Evolutionary conservation across 306 rosid species (phyloP).

Genomic region (Malus sylvestris): DNA sequence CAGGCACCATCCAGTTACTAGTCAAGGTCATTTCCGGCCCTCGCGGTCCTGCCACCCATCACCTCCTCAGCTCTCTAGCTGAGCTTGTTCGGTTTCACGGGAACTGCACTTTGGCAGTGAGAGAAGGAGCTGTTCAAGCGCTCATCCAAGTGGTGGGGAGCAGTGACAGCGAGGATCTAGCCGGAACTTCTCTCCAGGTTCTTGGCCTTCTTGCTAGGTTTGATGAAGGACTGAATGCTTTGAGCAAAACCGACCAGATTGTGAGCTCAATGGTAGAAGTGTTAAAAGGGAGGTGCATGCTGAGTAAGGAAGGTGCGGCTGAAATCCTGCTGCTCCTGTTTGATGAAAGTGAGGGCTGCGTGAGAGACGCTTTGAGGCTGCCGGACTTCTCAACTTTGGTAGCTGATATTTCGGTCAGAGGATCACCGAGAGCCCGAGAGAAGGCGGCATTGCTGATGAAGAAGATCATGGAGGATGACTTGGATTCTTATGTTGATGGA

Average conservation of each 20-base stretch:
- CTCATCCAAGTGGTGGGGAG: slow-evolving; percentile 39
- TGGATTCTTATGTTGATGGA: slow-evolving; percentile 22
- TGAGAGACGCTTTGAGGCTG: slow-evolving; percentile 44
- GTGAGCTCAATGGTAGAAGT: slow-evolving; percentile 42
- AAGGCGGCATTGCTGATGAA: slow-evolving; percentile 58
- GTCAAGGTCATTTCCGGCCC: slow-evolving; percentile 35
- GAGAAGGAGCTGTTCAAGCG: slow-evolving; percentile 44
- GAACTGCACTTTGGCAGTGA: slow-evolving; percentile 69
- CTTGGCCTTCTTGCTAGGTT: slow-evolving; percentile 62
- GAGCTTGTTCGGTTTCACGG: slow-evolving; percentile 82
- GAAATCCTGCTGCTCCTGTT: slow-evolving; percentile 67
- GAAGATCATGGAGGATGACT: slow-evolving; percentile 38
- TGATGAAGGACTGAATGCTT: slow-evolving; percentile 57
- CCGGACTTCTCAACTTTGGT: slow-evolving; percentile 41
- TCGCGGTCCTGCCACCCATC: slow-evolving; percentile 30
- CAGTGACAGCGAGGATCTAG: slow-evolving; percentile 35
- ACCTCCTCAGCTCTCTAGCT: slow-evolving; percentile 53
- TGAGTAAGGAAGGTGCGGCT: slow-evolving; percentile 73
- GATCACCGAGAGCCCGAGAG: slow-evolving; percentile 54
- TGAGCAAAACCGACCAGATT: slow-evolving; percentile 38
- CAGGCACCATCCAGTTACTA: slow-evolving; percentile 59
- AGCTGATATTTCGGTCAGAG: slow-evolving; percentile 74
- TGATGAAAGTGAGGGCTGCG: slow-evolving; percentile 52
- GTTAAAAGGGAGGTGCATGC: slow-evolving; percentile 57
- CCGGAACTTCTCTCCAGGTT: slow-evolving; percentile 52